phyloP scores from a whole-genome alignment of 768 basidiomycete genomes.

The Zangia roseola region DNA sequence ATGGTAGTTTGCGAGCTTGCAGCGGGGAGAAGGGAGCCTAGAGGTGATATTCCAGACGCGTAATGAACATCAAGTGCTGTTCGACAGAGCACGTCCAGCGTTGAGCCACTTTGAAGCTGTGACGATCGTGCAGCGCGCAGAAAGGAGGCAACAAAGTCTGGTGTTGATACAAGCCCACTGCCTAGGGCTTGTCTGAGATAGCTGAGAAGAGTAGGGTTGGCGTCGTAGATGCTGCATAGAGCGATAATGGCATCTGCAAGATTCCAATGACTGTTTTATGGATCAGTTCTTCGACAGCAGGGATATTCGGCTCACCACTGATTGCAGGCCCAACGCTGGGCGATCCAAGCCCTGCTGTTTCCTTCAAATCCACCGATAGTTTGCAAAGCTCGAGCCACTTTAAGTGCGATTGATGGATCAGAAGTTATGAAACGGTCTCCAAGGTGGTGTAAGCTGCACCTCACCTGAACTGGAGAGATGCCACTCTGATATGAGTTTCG shows the following conservation, averaged over 20 bases:
- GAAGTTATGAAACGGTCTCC: not conserved
- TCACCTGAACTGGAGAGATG: slow-evolving; percentile 60
- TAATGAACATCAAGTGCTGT: slow-evolving; percentile 65
- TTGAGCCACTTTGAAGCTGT: slow-evolving; percentile 61
- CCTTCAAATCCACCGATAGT: slow-evolving; percentile 56
- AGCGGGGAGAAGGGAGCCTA: slow-evolving; percentile 55
- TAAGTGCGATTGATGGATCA: slow-evolving; percentile 1
- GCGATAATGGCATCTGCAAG: slow-evolving; percentile 64
- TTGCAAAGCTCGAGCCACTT: slow-evolving; percentile 72
- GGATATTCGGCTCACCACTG: slow-evolving; percentile 46
- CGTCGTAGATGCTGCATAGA: slow-evolving; percentile 66
- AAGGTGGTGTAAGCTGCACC: slow-evolving; percentile 11
- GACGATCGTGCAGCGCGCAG: slow-evolving; percentile 65
- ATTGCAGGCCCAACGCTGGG: slow-evolving; percentile 50
- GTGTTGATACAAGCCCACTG: slow-evolving; percentile 53
- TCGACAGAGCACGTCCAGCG: slow-evolving; percentile 68
- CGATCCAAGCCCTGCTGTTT: slow-evolving; percentile 36
- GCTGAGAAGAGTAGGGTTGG: slow-evolving; percentile 62
- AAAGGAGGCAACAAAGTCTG: slow-evolving; percentile 63
- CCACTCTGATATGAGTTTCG: slow-evolving; percentile 75
- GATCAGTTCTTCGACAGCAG: slow-evolving; percentile 1
- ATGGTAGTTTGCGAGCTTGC: slow-evolving; percentile 48
- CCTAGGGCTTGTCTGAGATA: slow-evolving; percentile 64
- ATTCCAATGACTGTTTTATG: not conserved
- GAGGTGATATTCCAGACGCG: slow-evolving; percentile 49